Evolutionary conservation across 2,329 filamentous ascomycete genomes (phyloP), one percentile per base, ranked within the genome.

Genomic region (Epichloe sp.): DNA sequence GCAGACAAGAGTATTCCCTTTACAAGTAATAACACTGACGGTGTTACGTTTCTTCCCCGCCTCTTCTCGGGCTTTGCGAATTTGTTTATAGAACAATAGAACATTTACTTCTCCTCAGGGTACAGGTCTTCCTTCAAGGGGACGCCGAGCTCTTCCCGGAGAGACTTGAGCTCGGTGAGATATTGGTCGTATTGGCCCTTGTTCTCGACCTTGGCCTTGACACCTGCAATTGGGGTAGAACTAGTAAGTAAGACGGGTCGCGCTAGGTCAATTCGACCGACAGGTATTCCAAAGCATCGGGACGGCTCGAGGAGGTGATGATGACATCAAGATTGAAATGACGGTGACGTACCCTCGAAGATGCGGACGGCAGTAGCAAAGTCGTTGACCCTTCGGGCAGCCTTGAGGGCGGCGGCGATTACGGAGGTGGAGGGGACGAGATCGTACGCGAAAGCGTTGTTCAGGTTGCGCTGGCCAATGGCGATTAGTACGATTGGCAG

Each of bases 391-490:
- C 93, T 82, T 71, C 93, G 81, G 61, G 93, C 93, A 63, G 93
- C 93, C 74, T 85, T 89, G 64, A 98, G 82, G 58, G 93, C 93
- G 63, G 93, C 90, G 63, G 81, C 82, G 71, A 96, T 80, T 68
- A 98, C 93, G 61, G 87, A 82, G 58, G 91, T 83, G 44, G 91
- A 93, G 66, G 94, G 93, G 60, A 98, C 93, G 65, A 98, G 85
- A 83, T 98, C 93, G 84, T 98, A 98, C 68, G 93, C 93, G 75
- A 98, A 98, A 69, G 89, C 91, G 77, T 98, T 98, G 85, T 98
- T 98, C 67, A 95, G 79, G 78, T 95, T 95, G 72, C 89, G 87
- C 77, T 80, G 55, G 52, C 55, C 49, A 54, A 54, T 46, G 54
- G 54, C 50, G 14, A 26, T 54, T 49, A 52, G 50, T 46, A 49